Evolutionary conservation across 2,329 filamentous ascomycete species (phyloP).

Genomic region (Ceratocystis eucalypticola): DNA sequence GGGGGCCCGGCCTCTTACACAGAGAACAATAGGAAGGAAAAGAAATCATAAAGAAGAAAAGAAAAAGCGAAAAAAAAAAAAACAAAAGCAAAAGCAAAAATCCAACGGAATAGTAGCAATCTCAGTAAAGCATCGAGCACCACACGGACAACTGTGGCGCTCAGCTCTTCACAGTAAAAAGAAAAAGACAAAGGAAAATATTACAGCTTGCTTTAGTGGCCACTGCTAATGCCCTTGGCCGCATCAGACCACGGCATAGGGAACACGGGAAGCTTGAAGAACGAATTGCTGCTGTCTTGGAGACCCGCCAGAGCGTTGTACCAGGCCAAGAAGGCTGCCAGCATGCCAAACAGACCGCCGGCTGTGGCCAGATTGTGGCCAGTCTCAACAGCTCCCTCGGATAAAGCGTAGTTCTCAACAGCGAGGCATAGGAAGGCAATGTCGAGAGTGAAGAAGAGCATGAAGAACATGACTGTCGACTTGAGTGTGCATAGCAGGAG

Average conservation of each 20-base stretch:
- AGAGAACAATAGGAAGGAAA: not conserved
- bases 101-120: not conserved
- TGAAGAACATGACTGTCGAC: slow-evolving; percentile 66
- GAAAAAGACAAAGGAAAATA: not conserved
- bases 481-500: slow-evolving; percentile 60
- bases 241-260: slow-evolving; percentile 86
- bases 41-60: not conserved
- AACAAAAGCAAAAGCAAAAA: not conserved
- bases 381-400: slow-evolving; percentile 37
- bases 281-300: slow-evolving; percentile 64
- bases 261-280: slow-evolving; percentile 83
- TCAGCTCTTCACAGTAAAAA: not conserved
- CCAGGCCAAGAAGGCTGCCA: slow-evolving; percentile 73
- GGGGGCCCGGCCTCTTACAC: not conserved
- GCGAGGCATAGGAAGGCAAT: slow-evolving; percentile 61
- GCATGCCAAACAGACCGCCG: slow-evolving; percentile 66
- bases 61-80: not conserved
- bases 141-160: not conserved
- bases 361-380: slow-evolving; percentile 46
- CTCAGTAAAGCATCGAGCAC: not conserved
- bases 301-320: slow-evolving; percentile 77
- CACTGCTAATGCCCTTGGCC: slow-evolving; percentile 34
- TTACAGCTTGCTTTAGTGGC: slow-evolving; percentile 12
- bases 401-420: slow-evolving; percentile 43
- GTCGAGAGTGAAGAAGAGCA: slow-evolving; percentile 65